Evolutionary conservation across 441 rosid species (phyloP).

Genomic region (Arabidopsis lyrata): DNA sequence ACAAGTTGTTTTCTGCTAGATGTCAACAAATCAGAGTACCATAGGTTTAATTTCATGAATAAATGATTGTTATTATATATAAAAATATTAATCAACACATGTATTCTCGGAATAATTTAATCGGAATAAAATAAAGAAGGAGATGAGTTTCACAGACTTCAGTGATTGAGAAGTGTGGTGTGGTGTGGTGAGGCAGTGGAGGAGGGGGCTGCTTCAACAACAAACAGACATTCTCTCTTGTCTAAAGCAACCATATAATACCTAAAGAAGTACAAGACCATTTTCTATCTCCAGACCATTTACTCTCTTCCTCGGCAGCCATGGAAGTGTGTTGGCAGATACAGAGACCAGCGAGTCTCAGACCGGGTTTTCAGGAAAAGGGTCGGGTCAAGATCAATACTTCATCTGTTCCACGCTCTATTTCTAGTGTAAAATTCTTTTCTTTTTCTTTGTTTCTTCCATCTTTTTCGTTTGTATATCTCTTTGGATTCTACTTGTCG

Average conservation of each 20-base stretch:
- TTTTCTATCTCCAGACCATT: background rate
- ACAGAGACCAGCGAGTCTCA: constrained; percentile 57
- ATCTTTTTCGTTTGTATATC: background rate
- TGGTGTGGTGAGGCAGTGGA: constrained; percentile 38
- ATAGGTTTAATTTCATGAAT: background rate
- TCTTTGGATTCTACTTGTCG: constrained; percentile 7
- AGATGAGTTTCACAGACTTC: background rate
- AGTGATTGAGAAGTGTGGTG: constrained; percentile 33
- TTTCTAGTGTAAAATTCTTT: constrained; percentile 45
- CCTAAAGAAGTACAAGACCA: constrained; percentile 26
- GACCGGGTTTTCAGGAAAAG: constrained; percentile 49
- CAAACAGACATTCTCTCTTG: constrained; percentile 41
- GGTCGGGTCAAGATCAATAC: constrained; percentile 58
- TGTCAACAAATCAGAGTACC: background rate
- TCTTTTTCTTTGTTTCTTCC: background rate
- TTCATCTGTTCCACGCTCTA: constrained; percentile 49
- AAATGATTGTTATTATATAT: background rate
- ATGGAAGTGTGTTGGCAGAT: constrained; percentile 78
- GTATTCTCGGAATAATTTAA: constrained; percentile 1
- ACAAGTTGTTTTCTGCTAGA: constrained; percentile 1
- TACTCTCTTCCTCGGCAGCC: constrained; percentile 22
- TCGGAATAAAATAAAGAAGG: background rate
- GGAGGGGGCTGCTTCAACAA: constrained; percentile 25
- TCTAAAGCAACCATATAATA: constrained; percentile 23
- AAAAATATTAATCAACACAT: constrained; percentile 16